Conservation (phyloP, 2,329 filamentous ascomycete genomes). For the Colletotrichum sp. region DNA sequence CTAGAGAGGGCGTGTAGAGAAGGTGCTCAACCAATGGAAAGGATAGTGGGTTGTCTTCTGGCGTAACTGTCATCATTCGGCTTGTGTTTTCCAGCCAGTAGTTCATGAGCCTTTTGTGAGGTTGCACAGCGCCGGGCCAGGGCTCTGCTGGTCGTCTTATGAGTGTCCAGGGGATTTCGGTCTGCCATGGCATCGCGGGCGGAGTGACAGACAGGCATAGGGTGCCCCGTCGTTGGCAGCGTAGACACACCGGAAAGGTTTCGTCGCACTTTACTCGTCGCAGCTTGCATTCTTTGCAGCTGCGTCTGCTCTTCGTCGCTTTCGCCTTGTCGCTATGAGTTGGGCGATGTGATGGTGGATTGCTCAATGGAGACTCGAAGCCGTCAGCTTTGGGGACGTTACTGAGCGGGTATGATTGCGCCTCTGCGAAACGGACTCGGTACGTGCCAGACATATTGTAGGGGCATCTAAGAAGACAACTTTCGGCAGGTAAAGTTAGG, state of each 20-base stretch:
- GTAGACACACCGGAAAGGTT: not conserved
- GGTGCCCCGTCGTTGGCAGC: not conserved
- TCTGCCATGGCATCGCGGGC: not conserved
- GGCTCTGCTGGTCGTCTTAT: not conserved
- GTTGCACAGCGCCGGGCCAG: not conserved
- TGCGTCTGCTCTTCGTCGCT: not conserved
- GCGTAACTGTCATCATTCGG: not conserved
- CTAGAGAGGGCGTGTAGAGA: not conserved
- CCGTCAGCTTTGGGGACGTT: not conserved
- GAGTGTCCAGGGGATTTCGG: not conserved
- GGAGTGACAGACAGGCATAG: not conserved
- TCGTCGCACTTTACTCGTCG: not conserved
- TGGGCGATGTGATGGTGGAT: not conserved
- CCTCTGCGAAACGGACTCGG: not conserved
- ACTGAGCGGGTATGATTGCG: not conserved
- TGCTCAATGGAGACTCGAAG: not conserved
- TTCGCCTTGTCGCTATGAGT: not conserved
- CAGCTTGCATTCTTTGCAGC: not conserved
- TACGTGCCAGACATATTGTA: not conserved
- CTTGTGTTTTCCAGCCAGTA: not conserved
- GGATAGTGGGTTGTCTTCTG: not conserved
- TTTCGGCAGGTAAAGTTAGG: not conserved
- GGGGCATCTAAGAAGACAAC: accelerated
- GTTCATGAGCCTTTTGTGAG: not conserved
- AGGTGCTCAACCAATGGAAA: not conserved